These are phyloP conservation scores for Hymenoscyphus fructigenus DNA, from an alignment of 2,329 filamentous ascomycete species.

Conservation along the genomic window DNA sequence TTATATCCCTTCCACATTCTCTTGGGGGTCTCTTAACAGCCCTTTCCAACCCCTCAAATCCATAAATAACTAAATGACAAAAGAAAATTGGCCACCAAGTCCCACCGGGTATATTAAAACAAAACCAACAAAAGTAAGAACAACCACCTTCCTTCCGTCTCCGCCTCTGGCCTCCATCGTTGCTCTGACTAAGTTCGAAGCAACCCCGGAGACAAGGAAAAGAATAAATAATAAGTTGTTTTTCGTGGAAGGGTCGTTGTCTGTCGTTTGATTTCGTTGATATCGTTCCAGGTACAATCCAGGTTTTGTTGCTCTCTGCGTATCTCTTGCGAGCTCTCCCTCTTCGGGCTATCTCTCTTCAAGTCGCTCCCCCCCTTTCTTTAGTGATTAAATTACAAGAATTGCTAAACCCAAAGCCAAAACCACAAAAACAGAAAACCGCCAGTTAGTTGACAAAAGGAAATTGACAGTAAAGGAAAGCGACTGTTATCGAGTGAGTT, in stretches of 20 bases:
- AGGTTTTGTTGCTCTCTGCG: not conserved
- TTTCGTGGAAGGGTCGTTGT: constrained; percentile 1
- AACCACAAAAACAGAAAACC: not conserved
- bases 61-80: not conserved
- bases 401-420: not conserved
- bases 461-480: not conserved
- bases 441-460: not conserved
- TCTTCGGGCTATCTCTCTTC: not conserved
- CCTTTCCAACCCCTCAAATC: not conserved
- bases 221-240: not conserved
- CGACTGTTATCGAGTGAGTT: not conserved
- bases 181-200: not conserved
- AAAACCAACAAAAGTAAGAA: not conserved
- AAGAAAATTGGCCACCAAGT: not conserved
- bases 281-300: not conserved
- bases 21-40: not conserved
- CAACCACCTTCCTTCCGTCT: not conserved
- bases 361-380: not conserved
- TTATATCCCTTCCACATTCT: not conserved
- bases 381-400: not conserved
- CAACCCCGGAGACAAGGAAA: not conserved
- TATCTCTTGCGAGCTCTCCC: not conserved
- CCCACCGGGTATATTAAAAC: not conserved
- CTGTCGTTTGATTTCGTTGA: not conserved
- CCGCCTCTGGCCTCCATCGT: not conserved